A percentile compares a stretch with the other conserved stretches of the same genome.
Evolutionary conservation across 1,139 yeast genomes (phyloP).

Genomic region (Suhomyces anneliseae): DNA sequence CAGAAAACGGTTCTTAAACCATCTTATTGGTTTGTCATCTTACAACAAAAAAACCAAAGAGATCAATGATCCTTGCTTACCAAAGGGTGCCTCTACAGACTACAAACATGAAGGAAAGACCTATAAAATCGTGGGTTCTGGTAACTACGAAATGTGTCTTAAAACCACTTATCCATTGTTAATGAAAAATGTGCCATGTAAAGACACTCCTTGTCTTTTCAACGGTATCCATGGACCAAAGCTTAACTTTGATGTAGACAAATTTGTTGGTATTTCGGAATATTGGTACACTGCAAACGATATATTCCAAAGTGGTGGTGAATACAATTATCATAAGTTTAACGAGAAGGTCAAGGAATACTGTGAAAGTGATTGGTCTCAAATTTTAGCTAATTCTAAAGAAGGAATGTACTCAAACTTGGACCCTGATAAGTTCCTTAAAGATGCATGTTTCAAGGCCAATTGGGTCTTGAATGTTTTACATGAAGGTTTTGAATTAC

Average conservation of each 20-base stretch:
- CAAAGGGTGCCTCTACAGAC: slow-evolving; percentile 50
- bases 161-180: slow-evolving; percentile 69
- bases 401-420: slow-evolving; percentile 52
- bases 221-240: slow-evolving; percentile 81
- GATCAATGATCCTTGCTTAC: slow-evolving; percentile 70
- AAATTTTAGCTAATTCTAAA: slow-evolving; percentile 47
- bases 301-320: slow-evolving; percentile 75
- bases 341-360: slow-evolving; percentile 59
- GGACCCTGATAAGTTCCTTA: slow-evolving; percentile 47
- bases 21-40: slow-evolving; percentile 38
- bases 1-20: slow-evolving; percentile 59
- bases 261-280: slow-evolving; percentile 77
- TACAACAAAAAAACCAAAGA: slow-evolving; percentile 16
- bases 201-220: slow-evolving; percentile 71
- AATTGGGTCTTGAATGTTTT: slow-evolving; percentile 76
- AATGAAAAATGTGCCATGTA: slow-evolving; percentile 70
- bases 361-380: slow-evolving; percentile 67
- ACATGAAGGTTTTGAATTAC: slow-evolving; percentile 78
- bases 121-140: slow-evolving; percentile 60
- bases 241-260: slow-evolving; percentile 67
- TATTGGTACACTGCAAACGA: slow-evolving; percentile 88
- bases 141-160: slow-evolving; percentile 67
- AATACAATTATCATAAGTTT: slow-evolving; percentile 62
- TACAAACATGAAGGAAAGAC: slow-evolving; percentile 43
- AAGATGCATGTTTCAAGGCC: slow-evolving; percentile 78